These are phyloP conservation scores for Letharia lupina DNA, from an alignment of 495 filamentous ascomycete genomes.

Conservation along the genomic window DNA sequence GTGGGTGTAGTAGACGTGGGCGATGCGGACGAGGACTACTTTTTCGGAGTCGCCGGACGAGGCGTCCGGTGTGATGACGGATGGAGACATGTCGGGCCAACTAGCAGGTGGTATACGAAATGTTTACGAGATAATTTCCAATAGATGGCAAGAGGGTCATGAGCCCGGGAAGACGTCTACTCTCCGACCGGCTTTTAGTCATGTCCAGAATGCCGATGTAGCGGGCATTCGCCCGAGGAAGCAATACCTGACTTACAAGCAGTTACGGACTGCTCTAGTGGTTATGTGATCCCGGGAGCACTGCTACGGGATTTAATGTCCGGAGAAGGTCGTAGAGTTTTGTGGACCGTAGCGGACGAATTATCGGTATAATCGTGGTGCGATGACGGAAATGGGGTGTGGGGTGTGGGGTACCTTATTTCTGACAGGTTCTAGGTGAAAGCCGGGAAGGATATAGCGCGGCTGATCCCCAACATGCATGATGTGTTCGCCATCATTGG, in stretches of 20 bases:
- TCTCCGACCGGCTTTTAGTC: background rate
- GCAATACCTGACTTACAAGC: background rate
- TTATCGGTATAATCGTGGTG: background rate
- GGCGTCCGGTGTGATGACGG: background rate
- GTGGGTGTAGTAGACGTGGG: slow-evolving; percentile 52
- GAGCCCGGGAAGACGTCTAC: background rate
- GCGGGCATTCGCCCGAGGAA: background rate
- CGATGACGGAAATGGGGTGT: background rate
- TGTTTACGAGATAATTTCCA: background rate
- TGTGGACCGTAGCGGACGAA: background rate
- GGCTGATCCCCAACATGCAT: background rate
- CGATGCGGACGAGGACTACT: slow-evolving; percentile 46
- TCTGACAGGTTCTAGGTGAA: background rate
- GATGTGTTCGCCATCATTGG: no score
- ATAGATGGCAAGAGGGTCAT: background rate
- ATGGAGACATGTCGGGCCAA: background rate
- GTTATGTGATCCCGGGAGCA: background rate
- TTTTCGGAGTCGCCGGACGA: slow-evolving; percentile 22
- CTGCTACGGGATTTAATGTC: background rate
- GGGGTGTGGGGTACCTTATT: no score
- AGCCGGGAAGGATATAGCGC: background rate
- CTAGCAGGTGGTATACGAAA: background rate
- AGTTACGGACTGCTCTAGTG: background rate
- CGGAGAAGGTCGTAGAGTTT: background rate
- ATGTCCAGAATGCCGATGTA: background rate